Conservation (phyloP, 1,284 basidiomycete genomes). For the Volvariella volvacea region DNA sequence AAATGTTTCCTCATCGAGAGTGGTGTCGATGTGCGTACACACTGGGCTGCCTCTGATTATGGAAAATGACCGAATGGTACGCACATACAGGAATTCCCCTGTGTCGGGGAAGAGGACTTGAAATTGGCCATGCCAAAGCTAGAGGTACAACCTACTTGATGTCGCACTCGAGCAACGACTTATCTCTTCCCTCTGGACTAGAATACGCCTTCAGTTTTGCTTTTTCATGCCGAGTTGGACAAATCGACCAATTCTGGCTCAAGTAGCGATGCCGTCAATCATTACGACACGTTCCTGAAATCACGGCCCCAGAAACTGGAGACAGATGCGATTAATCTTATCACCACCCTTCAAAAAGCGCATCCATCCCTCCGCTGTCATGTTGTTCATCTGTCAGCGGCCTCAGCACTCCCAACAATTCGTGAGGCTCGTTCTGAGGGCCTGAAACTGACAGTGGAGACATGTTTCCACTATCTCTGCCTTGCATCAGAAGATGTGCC, state of each 20-base stretch:
- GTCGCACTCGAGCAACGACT: conserved; percentile 2
- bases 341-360: conserved; percentile 54
- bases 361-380: conserved; percentile 77
- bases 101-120: conserved; percentile 70
- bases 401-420: conserved; percentile 72
- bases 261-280: conserved; percentile 31
- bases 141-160: conserved; percentile 41
- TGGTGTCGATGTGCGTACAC: conserved; percentile 71
- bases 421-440: conserved; percentile 58
- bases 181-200: conserved; percentile 21
- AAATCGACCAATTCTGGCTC: conserved; percentile 8
- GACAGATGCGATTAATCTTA: conserved; percentile 68
- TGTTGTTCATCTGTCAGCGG: conserved; percentile 89
- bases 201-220: conserved; percentile 61
- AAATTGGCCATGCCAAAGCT: conserved; percentile 66
- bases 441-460: conserved; percentile 80
- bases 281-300: conserved; percentile 76
- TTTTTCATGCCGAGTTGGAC: conserved; percentile 90
- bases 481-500: conserved; percentile 63
- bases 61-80: background rate
- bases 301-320: conserved; percentile 81
- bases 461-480: conserved; percentile 91
- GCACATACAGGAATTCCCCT: conserved; percentile 76
- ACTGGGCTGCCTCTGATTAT: background rate
- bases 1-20: conserved; percentile 94